phyloP scores from a whole-genome alignment of 805 yeast genomes.

The Ogataea degrootiae region DNA sequence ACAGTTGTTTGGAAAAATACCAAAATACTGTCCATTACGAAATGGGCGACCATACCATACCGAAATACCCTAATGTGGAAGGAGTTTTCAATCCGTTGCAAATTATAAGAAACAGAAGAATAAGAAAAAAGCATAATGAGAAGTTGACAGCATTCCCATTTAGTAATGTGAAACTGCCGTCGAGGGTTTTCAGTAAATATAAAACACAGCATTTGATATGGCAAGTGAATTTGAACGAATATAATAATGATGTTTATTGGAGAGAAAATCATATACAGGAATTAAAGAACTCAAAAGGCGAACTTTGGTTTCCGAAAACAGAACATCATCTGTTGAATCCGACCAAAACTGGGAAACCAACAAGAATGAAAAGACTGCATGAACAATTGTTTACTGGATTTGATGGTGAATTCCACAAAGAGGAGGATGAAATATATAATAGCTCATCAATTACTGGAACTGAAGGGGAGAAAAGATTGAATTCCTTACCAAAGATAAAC shows the following conservation, averaged over 20 bases:
- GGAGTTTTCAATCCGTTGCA: conserved; percentile 80
- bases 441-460: not conserved
- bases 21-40: conserved; percentile 27
- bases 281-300: conserved; percentile 39
- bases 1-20: conserved; percentile 40
- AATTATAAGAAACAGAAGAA: conserved; percentile 65
- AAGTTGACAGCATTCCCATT: conserved; percentile 40
- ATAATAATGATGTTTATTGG: conserved; percentile 55
- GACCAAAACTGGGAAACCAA: conserved; percentile 3
- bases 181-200: conserved; percentile 52
- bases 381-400: conserved; percentile 26
- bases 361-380: conserved; percentile 15
- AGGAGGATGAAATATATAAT: conserved; percentile 13
- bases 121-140: conserved; percentile 48
- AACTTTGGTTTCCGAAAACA: conserved; percentile 45
- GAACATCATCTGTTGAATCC: conserved; percentile 1
- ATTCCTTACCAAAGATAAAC: conserved; percentile 18
- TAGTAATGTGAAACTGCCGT: conserved; percentile 55
- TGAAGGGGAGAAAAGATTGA: conserved; percentile 11
- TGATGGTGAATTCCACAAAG: conserved; percentile 22
- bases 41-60: conserved; percentile 9
- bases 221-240: conserved; percentile 62
- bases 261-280: conserved; percentile 51
- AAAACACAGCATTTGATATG: conserved; percentile 46
- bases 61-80: conserved; percentile 46